Percentiles rank a stretch among this genome's conserved stretches.
phyloP scores from a whole-genome alignment of 176 grass and related monocot genomes.

The Thinopyrum elongatum region DNA sequence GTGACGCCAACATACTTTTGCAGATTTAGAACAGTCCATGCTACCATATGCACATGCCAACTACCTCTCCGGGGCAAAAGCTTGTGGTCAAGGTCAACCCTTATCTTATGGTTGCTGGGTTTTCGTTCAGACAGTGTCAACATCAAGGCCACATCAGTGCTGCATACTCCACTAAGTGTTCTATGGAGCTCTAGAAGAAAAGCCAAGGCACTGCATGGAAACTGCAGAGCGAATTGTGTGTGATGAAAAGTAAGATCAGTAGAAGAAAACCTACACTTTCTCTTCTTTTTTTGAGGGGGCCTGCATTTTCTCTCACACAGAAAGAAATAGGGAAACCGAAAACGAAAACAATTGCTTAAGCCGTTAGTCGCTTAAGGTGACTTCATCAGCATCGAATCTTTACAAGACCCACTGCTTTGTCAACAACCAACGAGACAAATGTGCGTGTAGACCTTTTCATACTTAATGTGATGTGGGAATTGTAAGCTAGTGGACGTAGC shows the following conservation, averaged over 20 bases:
- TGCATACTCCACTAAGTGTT: neutral
- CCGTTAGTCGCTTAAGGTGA: neutral
- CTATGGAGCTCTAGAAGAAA: constrained; percentile 11
- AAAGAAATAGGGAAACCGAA: neutral
- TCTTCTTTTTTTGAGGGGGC: too few relatives aligned
- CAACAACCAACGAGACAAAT: constrained; percentile 29
- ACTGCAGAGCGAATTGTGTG: neutral
- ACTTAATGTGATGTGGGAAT: constrained; percentile 24
- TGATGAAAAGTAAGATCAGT: too few relatives aligned
- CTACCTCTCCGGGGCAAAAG: constrained; percentile 24
- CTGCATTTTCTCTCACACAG: too few relatives aligned
- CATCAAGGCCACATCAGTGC: constrained; percentile 43
- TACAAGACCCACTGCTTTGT: constrained; percentile 27
- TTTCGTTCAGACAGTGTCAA: constrained; percentile 39
- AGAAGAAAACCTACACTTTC: too few relatives aligned
- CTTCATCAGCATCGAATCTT: constrained; percentile 20
- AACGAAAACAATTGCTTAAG: neutral
- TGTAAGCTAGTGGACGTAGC: constrained; percentile 36
- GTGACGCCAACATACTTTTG: constrained; percentile 31
- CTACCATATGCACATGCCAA: constrained; percentile 45
- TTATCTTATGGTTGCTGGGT: constrained; percentile 40
- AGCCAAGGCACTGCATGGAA: neutral
- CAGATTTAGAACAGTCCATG: constrained; percentile 31
- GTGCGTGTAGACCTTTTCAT: constrained; percentile 16
- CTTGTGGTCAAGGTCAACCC: constrained; percentile 60